Base-by-base conservation (phyloP, 192 early-diverging fungal genomes). In the Pilaira anomala region DNA sequence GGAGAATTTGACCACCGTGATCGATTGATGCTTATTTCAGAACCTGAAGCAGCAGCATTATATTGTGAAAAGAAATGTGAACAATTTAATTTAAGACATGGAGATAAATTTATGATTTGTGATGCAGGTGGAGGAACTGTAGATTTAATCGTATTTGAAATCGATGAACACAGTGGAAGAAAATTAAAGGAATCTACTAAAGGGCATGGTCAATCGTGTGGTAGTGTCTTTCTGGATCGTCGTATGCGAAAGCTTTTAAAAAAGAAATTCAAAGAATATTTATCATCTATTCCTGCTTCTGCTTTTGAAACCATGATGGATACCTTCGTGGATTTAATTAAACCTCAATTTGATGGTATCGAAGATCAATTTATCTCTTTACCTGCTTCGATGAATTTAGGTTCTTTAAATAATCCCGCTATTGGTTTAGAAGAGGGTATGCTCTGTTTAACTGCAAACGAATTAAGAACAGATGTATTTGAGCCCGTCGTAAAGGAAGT, bases 41-140 rank as follows among this genome's bases (percentile, higher is more conserved):
- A 78, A 54, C 79, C 81, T 18, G 81, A 83, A 60, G 81, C 81
- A 8, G 81, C 74, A 29, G 82, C 82, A 16, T 64, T 83, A 40
- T 83, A 83, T 48, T 78, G 79, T 30, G 78, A 81, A 66, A 68
- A 79, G 42, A 78, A 74, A 63, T 75, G 76, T 7, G 74, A 81
- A 13, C 77, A 78, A 44, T 81, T 81, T 57, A 75, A 78, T 57
- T 49, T 81, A 29, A 65, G 67, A 39, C 76, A 78, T 48, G 74
- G 75, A 4, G 76, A 81, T 42, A 71, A 69, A 9, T 81, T 81
- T 57, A 78, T 81, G 76, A 78, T 81, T 75, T 81, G 80, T 48
- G 80, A 81, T 70, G 80, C 80, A 48, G 80, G 80, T 42, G 76
- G 78, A 61, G 79, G 79, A 46, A 81, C 79, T 24, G 76, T 81